Evolutionary conservation across 805 yeast species (phyloP).

Genomic region (Metschnikowia dekortorum): DNA sequence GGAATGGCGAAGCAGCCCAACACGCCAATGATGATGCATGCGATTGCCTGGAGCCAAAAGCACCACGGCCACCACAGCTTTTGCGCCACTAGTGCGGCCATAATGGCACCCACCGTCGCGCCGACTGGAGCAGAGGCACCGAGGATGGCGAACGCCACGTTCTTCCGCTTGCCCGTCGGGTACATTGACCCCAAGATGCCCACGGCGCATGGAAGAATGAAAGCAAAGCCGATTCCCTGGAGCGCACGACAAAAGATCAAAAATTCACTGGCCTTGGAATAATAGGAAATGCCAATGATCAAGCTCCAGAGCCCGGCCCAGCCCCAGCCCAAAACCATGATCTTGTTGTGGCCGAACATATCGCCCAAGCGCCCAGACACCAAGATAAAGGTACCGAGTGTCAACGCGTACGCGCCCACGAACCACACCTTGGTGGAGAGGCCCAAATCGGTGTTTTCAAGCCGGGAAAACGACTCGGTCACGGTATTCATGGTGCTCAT

Average conservation of each 20-base stretch:
- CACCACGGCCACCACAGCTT: constrained; percentile 59
- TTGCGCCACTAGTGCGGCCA: constrained; percentile 47
- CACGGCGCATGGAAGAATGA: constrained; percentile 55
- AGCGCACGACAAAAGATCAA: constrained; percentile 53
- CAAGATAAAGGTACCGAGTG: constrained; percentile 69
- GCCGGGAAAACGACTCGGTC: constrained; percentile 22
- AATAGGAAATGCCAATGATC: constrained; percentile 55
- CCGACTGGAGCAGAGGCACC: constrained; percentile 66
- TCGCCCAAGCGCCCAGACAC: constrained; percentile 71
- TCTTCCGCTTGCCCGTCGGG: constrained; percentile 43
- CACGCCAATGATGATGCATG: constrained; percentile 27
- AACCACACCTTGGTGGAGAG: constrained; percentile 41
- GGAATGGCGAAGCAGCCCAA: constrained; percentile 40
- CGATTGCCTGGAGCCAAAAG: constrained; percentile 46
- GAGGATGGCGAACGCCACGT: constrained; percentile 49
- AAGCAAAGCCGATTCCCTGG: constrained; percentile 63
- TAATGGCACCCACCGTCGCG: constrained; percentile 49
- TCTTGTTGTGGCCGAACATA: constrained; percentile 55
- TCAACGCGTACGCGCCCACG: constrained; percentile 65
- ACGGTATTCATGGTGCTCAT: constrained; percentile 36
- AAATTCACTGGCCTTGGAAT: constrained; percentile 45
- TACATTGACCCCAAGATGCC: constrained; percentile 49
- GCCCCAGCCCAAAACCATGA: constrained; percentile 51
- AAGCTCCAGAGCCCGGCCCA: constrained; percentile 57
- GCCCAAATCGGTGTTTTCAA: constrained; percentile 4